Percentiles rank a stretch among this genome's conserved stretches.
phyloP scores from a whole-genome alignment of 179 eudicot species.

The Actinidia polygama region DNA sequence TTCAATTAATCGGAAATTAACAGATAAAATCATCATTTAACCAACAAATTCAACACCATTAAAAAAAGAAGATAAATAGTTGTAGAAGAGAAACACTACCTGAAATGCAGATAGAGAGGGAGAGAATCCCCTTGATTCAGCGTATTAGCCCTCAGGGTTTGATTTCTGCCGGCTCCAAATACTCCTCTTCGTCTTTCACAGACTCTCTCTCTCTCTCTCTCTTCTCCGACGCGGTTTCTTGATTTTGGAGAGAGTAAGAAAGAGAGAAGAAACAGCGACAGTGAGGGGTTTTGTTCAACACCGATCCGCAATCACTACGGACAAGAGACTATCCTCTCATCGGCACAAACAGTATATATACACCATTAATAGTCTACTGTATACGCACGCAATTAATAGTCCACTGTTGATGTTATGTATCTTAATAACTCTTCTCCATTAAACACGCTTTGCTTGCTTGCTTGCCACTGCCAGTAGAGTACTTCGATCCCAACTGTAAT shows the following conservation, averaged over 20 bases:
- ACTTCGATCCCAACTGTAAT: conserved; percentile 21
- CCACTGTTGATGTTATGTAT: background rate
- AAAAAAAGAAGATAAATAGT: background rate
- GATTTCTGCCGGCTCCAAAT: background rate
- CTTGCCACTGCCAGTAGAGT: background rate
- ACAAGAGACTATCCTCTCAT: conserved; percentile 19
- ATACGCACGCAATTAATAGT: background rate
- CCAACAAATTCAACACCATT: background rate
- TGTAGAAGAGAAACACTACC: conserved; percentile 17
- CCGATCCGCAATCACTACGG: conserved; percentile 13
- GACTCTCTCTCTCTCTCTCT: conserved; percentile 18
- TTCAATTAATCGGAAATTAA: conserved; percentile 3
- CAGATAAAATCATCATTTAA: background rate
- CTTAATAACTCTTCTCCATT: background rate
- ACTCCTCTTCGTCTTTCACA: background rate
- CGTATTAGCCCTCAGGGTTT: background rate
- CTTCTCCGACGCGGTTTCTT: background rate
- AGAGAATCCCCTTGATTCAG: conserved; percentile 27
- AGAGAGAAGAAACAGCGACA: background rate
- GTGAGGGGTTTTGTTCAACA: background rate
- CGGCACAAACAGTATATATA: background rate
- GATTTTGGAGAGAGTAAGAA: conserved; percentile 5
- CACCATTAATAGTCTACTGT: background rate
- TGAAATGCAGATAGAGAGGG: conserved; percentile 2
- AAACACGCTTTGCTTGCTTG: conserved; percentile 14